Base-by-base conservation (phyloP, 306 rosid species). In the Sechiopsis laciniata region DNA sequence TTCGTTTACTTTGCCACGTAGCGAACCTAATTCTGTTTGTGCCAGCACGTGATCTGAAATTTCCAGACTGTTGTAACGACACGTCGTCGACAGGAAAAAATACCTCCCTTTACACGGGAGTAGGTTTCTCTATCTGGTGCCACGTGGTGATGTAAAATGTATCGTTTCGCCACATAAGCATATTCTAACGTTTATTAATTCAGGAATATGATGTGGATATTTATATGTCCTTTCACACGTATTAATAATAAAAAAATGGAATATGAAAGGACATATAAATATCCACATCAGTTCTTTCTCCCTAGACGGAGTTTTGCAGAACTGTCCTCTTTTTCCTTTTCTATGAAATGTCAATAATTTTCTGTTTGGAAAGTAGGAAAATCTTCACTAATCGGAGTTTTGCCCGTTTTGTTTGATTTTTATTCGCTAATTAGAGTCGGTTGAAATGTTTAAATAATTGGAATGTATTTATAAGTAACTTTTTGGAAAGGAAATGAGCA, bases 321-420 rank as follows among this genome's bases (percentile, higher is more conserved):
- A n/a, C 45, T 42, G 67, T 16, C 20, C 37, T 32, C 77, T 79
- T 76, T 69, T 79, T 52, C 37, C 26, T 20, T 2, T 58, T 22
- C 15, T 55, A n/a, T 9, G 65, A 9, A 40, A 35, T 10, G 19
- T 20, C 10, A 3, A 26, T 37, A 2, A 32, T 40, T 16, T 17
- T 40, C 26, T n/a, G 51, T 17, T 65, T 65, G 71, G 8, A 10
- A 40, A 40, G 24, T 7, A 17, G 37, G 29, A 29, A 62, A 58
- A 58, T 58, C 0, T 21, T 58, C 63, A 19, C 61, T 20, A 32
- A 3, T 32, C 0, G 19, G 24, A 52, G 74, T 50, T 24, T 71
- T 52, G 74, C 52, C 74, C 3, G 40, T 13, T 71, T 71, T 2
- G 15, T 15, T 22, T 71, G 40, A 26, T 51, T 71, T 6, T 22